phyloP scores from a whole-genome alignment of 257 asterid species.

The Verbascum thapsus region DNA sequence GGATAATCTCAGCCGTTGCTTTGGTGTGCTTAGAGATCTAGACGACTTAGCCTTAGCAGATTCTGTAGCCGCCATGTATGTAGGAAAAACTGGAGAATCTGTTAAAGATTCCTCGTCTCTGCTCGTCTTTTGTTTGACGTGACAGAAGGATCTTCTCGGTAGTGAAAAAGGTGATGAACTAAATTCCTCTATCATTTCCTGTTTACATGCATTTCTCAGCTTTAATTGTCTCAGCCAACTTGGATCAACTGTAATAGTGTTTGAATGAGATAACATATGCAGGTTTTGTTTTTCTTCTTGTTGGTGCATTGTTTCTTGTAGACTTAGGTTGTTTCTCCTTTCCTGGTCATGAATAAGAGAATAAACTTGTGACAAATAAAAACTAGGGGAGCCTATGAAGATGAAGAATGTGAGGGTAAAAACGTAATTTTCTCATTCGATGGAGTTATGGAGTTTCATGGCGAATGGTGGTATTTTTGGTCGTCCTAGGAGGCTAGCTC shows the following conservation, averaged over 20 bases:
- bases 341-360: constrained; percentile 45
- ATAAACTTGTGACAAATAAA: not conserved
- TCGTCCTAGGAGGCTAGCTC: too few species aligned
- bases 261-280: constrained; percentile 36
- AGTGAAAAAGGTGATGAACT: constrained; percentile 55
- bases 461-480: too few species aligned
- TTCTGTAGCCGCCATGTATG: constrained; percentile 85
- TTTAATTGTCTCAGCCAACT: constrained; percentile 39
- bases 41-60: constrained; percentile 77
- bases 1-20: constrained; percentile 54
- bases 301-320: constrained; percentile 43
- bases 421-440: too few species aligned
- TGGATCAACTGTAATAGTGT: constrained; percentile 36
- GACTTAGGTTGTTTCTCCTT: constrained; percentile 48
- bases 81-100: constrained; percentile 61
- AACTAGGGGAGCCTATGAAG: too few species aligned
- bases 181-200: constrained; percentile 44
- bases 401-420: too few species aligned
- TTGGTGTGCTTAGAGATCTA: constrained; percentile 79
- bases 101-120: constrained; percentile 59
- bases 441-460: too few species aligned
- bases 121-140: constrained; percentile 51
- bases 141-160: constrained; percentile 71
- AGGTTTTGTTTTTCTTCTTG: constrained; percentile 40
- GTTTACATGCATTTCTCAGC: constrained; percentile 41